Percentiles rank a stretch among this genome's conserved stretches.
phyloP scores from a whole-genome alignment of 2,329 filamentous ascomycete genomes.

The Aureobasidium lini region DNA sequence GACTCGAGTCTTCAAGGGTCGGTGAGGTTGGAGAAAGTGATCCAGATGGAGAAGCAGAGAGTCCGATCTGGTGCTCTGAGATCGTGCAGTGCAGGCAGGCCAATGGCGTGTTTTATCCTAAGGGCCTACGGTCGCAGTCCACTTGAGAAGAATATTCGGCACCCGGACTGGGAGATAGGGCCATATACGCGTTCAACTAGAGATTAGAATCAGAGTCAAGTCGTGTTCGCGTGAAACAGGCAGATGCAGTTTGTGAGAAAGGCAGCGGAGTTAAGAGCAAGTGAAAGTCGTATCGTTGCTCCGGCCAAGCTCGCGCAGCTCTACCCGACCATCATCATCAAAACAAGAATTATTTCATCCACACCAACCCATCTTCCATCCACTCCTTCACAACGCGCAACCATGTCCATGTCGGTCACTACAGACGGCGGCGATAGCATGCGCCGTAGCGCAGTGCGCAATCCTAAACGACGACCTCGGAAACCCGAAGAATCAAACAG shows the following conservation, averaged over 20 bases:
- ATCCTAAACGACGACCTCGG: constrained; percentile 39
- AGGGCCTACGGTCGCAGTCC: too few relatives aligned
- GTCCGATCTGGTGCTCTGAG: too few relatives aligned
- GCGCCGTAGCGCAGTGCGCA: constrained; percentile 32
- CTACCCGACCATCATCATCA: constrained; percentile 8
- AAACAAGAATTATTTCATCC: constrained; percentile 3
- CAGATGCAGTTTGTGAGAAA: neutral
- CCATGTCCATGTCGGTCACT: constrained; percentile 9
- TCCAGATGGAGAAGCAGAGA: too few relatives aligned
- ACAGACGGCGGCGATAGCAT: constrained; percentile 19
- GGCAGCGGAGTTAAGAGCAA: neutral
- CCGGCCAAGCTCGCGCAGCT: neutral
- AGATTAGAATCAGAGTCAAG: neutral
- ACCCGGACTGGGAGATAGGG: too few relatives aligned
- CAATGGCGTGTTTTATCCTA: too few relatives aligned
- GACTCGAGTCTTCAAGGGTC: too few relatives aligned
- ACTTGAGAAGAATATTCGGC: too few relatives aligned
- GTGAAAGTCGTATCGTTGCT: constrained; percentile 1
- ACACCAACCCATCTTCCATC: neutral
- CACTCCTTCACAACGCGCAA: neutral
- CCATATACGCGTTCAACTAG: too few relatives aligned
- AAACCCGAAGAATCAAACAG: constrained; percentile 30
- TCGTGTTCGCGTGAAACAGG: neutral
- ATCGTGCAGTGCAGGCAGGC: too few relatives aligned
- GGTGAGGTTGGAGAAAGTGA: too few relatives aligned